Conservation (phyloP, 306 rosid genomes). For the Pachyrhizus erosus region DNA sequence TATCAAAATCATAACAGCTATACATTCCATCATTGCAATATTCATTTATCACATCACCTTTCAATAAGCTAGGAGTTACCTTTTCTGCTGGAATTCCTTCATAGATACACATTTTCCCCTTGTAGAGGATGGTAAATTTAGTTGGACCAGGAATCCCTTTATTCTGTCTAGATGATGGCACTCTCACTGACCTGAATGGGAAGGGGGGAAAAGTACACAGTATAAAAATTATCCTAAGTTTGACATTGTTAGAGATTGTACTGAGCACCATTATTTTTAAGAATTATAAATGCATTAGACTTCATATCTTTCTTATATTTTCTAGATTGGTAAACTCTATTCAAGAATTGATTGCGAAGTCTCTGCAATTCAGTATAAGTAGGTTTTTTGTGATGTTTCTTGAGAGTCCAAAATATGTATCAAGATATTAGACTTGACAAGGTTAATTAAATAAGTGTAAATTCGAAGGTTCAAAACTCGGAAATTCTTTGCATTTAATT, state of each 20-base stretch:
- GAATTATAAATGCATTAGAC: not conserved
- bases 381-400: not conserved
- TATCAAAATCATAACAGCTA: not conserved
- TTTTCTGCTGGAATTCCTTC: slow-evolving; percentile 71
- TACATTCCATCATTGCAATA: not conserved
- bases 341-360: slow-evolving; percentile 25
- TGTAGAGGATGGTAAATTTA: slow-evolving; percentile 63
- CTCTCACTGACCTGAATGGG: slow-evolving; percentile 51
- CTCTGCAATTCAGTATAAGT: not conserved
- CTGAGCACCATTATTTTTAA: not conserved
- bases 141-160: slow-evolving; percentile 24
- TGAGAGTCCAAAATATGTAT: slow-evolving; percentile 15
- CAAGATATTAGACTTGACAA: not conserved
- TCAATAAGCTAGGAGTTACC: slow-evolving; percentile 44
- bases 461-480: not conserved
- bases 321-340: slow-evolving; percentile 9
- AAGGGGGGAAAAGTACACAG: not conserved
- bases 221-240: not conserved
- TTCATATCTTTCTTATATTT: not conserved
- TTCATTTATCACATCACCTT: not conserved
- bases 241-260: not conserved
- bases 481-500: not conserved
- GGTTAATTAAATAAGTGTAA: not conserved
- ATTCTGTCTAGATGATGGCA: slow-evolving; percentile 50
- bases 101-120: slow-evolving; percentile 64